phyloP scores from a whole-genome alignment of 2,329 filamentous ascomycete genomes.

The Ophiostoma quercus region DNA sequence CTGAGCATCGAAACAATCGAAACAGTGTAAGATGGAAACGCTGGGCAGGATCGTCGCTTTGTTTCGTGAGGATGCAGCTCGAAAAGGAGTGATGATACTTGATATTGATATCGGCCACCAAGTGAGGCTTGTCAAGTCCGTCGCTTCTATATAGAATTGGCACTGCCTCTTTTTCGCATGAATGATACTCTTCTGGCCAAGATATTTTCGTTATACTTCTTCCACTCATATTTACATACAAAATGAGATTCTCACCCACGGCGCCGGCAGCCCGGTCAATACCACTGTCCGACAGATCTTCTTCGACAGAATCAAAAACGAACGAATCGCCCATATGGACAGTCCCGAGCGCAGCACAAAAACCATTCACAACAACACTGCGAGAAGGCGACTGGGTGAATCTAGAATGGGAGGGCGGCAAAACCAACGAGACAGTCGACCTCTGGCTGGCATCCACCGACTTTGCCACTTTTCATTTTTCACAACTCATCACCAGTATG shows the following conservation, averaged over 20 bases:
- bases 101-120: no score
- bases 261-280: not conserved
- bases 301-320: not conserved
- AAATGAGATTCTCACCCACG: not conserved
- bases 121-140: no score
- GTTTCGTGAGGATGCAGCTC: not conserved
- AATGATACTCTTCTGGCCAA: not conserved
- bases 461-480: slow-evolving; percentile 7
- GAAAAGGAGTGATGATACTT: not conserved
- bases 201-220: not conserved
- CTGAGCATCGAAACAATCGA: not conserved
- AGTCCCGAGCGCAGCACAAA: slow-evolving; percentile 8
- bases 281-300: not conserved
- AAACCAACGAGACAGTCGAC: slow-evolving; percentile 10
- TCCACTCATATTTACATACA: not conserved
- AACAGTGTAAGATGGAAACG: not conserved
- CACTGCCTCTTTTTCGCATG: not conserved
- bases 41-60: not conserved
- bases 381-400: slow-evolving; percentile 9
- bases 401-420: slow-evolving; percentile 14
- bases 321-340: not conserved
- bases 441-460: slow-evolving; percentile 10
- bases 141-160: not conserved
- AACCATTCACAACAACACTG: slow-evolving; percentile 8
- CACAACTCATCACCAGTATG: not conserved